Base-by-base conservation (phyloP, 2,329 filamentous ascomycete species). In the Celoporthe dispersa region DNA sequence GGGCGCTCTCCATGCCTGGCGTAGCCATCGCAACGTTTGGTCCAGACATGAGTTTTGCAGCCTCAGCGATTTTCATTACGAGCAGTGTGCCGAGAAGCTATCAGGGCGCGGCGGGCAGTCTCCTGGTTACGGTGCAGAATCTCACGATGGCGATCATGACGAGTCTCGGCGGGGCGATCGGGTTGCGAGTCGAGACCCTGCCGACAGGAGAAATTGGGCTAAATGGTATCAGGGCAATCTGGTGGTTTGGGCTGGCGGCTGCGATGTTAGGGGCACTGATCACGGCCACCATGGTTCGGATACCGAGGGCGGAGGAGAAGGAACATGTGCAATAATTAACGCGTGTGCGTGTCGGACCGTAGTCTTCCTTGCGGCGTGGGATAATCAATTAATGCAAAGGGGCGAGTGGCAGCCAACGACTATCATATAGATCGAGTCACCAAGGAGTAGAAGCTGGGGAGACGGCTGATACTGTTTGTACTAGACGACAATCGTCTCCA, bases 61-160 rank as follows among this genome's bases (percentile, higher is more conserved):
- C 83, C 0, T 82, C 82, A 0, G 81, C 80, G n/a, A 84, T 84
- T 60, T 84, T 84, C 75, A 84, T 84, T 70, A 84, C 82, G 0
- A 81, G 78, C 14, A 83, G 79, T 64, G 82, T 85, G 6, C 79
- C 81, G 1, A 73, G 82, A n/a, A 82, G 79, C 1, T 84, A 84
- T 67, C 83, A 85, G 70, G 83, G 82, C 3, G 80, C 79, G 14
- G 83, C 83, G 0, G 83, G 82, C 0, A 83, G 82, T 67, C 70
- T 84, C 70, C 74, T 85, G 5, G 82, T 84, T 1, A 85, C 82
- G 33, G 81, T 83, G 55, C 82, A 85, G 74, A 84, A 84, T 68
- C 74, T 84, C 25, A 81, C 81, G 0, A 78, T 79, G 19, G 83
- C 83, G 2, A 81, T 84, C 39, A 80, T 82, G 79, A 78, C 77